Evolutionary conservation across 2,329 filamentous ascomycete genomes (phyloP).

Genomic region (Penicillium sp.): DNA sequence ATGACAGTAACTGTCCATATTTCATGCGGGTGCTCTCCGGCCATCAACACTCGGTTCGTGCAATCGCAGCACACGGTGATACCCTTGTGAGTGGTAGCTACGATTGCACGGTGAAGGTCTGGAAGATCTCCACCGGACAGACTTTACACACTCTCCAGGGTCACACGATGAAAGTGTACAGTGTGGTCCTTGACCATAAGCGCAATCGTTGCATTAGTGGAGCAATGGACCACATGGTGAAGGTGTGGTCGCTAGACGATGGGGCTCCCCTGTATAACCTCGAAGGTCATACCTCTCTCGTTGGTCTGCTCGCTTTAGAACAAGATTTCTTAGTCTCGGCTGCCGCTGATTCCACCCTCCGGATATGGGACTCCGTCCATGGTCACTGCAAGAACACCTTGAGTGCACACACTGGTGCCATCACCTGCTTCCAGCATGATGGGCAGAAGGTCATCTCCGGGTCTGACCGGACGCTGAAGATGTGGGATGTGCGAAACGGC

Average conservation of each 20-base stretch:
- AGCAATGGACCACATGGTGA: conserved; percentile 97
- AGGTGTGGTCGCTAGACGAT: conserved; percentile 92
- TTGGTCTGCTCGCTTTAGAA: conserved; percentile 84
- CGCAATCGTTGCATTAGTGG: conserved; percentile 96
- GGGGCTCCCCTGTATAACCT: conserved; percentile 83
- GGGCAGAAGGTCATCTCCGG: conserved; percentile 95
- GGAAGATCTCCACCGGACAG: conserved; percentile 96
- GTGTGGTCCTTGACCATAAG: conserved; percentile 86
- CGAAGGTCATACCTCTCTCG: conserved; percentile 87
- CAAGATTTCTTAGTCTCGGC: conserved; percentile 90
- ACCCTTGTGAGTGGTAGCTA: conserved; percentile 97
- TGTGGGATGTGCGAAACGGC: conserved; percentile 94
- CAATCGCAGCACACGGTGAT: conserved; percentile 91
- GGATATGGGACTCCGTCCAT: conserved; percentile 94
- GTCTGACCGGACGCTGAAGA: conserved; percentile 92
- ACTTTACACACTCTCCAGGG: conserved; percentile 78
- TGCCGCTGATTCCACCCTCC: conserved; percentile 88
- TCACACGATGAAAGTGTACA: conserved; percentile 92
- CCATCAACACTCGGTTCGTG: conserved; percentile 89
- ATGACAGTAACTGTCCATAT: conserved; percentile 81
- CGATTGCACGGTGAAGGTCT: conserved; percentile 90
- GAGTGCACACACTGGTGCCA: conserved; percentile 91
- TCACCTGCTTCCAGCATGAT: conserved; percentile 98
- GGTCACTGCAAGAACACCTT: conserved; percentile 87
- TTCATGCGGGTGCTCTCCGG: conserved; percentile 84